phyloP scores from a whole-genome alignment of 2,329 filamentous ascomycete species.

The Colletotrichum gloeosporioides region DNA sequence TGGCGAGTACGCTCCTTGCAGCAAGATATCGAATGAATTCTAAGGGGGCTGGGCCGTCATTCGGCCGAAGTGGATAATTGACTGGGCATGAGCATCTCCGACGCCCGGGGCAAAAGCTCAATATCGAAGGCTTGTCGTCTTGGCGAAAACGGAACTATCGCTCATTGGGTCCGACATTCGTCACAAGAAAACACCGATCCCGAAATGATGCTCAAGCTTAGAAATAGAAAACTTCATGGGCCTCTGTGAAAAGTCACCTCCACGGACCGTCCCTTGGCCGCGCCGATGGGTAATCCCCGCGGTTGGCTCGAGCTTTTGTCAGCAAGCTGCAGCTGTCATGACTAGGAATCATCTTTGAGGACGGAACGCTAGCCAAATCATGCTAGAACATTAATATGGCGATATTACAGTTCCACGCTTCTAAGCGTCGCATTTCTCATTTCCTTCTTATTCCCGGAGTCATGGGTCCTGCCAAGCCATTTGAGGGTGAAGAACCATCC shows the following conservation, averaged over 20 bases:
- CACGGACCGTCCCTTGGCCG: not conserved
- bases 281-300: not conserved
- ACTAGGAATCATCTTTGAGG: not conserved
- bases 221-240: not conserved
- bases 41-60: not conserved
- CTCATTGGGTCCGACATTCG: not conserved
- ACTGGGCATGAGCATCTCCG: not conserved
- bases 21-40: not conserved
- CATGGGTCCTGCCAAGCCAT: not conserved
- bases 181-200: not conserved
- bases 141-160: not conserved
- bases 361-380: not conserved
- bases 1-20: not conserved
- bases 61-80: not conserved
- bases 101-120: not conserved
- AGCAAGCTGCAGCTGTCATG: not conserved
- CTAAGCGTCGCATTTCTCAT: not conserved
- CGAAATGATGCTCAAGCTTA: not conserved
- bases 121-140: not conserved
- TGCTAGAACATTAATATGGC: not conserved
- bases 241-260: not conserved
- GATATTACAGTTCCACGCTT: not conserved
- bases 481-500: not conserved
- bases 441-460: not conserved
- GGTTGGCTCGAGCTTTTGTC: not conserved